Conservation (phyloP, 345 rosid species). For the Draba incana region DNA sequence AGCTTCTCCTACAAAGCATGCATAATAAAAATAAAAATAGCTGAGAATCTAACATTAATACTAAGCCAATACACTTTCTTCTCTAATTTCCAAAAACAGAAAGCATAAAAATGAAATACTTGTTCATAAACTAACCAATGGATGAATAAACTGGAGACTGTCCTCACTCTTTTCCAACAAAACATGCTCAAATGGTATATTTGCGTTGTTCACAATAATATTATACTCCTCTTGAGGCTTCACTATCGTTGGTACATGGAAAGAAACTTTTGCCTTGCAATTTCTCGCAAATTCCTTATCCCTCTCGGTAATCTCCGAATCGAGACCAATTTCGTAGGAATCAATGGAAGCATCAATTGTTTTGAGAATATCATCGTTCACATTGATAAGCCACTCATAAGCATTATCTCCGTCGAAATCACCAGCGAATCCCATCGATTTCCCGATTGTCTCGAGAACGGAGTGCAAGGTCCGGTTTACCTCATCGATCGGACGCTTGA, state of each 20-base stretch:
- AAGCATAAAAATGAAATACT: neutral
- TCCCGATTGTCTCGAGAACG: slow-evolving; percentile 55
- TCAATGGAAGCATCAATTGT: slow-evolving; percentile 51
- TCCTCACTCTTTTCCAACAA: slow-evolving; percentile 80
- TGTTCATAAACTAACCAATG: slow-evolving; percentile 57
- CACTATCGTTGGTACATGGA: slow-evolving; percentile 67
- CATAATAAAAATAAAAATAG: neutral
- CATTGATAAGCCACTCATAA: slow-evolving; percentile 64
- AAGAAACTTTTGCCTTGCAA: slow-evolving; percentile 62
- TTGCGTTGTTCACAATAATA: slow-evolving; percentile 67
- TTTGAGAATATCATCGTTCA: slow-evolving; percentile 62
- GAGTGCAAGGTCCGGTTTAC: slow-evolving; percentile 48
- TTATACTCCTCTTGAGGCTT: slow-evolving; percentile 78
- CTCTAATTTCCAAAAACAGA: neutral
- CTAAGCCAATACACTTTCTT: neutral
- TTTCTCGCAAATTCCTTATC: slow-evolving; percentile 31
- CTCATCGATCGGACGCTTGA: slow-evolving; percentile 56
- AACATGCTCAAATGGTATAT: slow-evolving; percentile 75
- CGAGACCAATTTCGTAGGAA: no score
- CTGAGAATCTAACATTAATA: neutral
- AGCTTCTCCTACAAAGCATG: slow-evolving; percentile 60
- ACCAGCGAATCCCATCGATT: slow-evolving; percentile 38
- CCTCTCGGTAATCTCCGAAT: slow-evolving; percentile 21
- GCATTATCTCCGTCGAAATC: slow-evolving; percentile 43
- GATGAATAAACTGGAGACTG: slow-evolving; percentile 65